Evolutionary conservation across 257 asterid species (phyloP).

Genomic region (Agastache rugosa): DNA sequence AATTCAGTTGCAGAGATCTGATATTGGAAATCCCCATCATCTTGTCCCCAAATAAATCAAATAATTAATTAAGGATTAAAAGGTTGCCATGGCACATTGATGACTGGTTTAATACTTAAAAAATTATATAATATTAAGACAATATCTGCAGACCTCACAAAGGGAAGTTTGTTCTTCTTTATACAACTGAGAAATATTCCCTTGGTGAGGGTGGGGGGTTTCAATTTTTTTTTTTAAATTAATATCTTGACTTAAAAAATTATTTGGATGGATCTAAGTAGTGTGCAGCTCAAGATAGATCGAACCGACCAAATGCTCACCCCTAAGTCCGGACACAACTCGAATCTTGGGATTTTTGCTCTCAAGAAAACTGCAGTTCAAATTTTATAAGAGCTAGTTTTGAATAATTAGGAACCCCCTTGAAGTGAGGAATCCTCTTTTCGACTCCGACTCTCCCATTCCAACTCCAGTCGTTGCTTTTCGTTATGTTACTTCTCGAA

Average conservation of each 20-base stretch:
- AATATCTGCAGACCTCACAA: conserved; percentile 43
- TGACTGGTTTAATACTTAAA: conserved; percentile 30
- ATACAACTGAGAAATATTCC: conserved; percentile 51
- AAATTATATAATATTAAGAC: conserved; percentile 32
- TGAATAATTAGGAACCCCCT: not conserved
- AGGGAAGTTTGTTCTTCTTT: conserved; percentile 42
- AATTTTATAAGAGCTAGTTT: conserved; percentile 14
- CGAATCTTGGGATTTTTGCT: conserved; percentile 28
- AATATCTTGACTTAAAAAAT: conserved; percentile 26
- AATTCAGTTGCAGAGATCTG: conserved; percentile 39
- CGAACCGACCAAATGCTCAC: conserved; percentile 16
- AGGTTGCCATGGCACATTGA: conserved; percentile 52
- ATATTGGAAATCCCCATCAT: conserved; percentile 35
- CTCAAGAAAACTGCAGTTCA: conserved; percentile 15
- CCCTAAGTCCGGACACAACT: not conserved
- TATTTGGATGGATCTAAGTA: conserved; percentile 39
- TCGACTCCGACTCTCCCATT: not conserved
- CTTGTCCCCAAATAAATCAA: conserved; percentile 35
- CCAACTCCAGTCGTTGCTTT: not conserved
- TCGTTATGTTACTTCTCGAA: not conserved
- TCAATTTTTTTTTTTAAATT: not conserved
- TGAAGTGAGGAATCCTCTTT: not conserved
- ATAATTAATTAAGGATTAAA: conserved; percentile 25
- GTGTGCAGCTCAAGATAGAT: conserved; percentile 32
- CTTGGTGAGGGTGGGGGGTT: conserved; percentile 35